Evolutionary conservation across 2,329 filamentous ascomycete species (phyloP).

Genomic region (Endocalyx cinctus): DNA sequence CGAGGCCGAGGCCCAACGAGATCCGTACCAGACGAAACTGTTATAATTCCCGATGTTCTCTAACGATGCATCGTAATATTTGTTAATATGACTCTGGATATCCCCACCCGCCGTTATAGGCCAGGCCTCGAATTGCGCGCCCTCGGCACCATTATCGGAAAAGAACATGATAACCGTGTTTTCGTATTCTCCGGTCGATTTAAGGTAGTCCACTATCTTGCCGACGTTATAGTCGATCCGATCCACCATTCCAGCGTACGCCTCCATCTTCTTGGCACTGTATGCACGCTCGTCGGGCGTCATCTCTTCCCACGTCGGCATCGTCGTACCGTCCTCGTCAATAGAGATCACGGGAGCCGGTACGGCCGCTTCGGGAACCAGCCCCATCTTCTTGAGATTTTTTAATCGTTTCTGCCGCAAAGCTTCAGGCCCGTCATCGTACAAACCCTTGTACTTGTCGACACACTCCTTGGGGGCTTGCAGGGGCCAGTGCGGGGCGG

Average conservation of each 20-base stretch:
- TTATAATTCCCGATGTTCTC: conserved; percentile 50
- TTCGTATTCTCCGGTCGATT: conserved; percentile 44
- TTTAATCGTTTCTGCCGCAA: conserved; percentile 43
- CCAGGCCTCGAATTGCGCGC: conserved; percentile 13
- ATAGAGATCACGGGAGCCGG: conserved; percentile 16
- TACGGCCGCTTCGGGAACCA: conserved; percentile 16
- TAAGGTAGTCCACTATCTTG: conserved; percentile 45
- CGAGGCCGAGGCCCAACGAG: conserved; percentile 41
- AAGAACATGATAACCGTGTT: conserved; percentile 52
- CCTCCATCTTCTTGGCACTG: conserved; percentile 33
- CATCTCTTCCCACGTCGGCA: conserved; percentile 19
- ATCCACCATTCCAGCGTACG: conserved; percentile 55
- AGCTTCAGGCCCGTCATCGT: conserved; percentile 55
- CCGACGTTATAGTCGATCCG: conserved; percentile 50
- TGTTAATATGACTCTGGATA: conserved; percentile 16
- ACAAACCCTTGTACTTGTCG: conserved; percentile 52
- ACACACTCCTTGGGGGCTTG: conserved; percentile 50
- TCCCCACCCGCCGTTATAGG: conserved; percentile 14
- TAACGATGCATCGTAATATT: conserved; percentile 21
- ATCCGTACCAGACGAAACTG: conserved; percentile 49
- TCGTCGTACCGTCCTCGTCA: conserved; percentile 9
- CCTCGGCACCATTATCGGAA: conserved; percentile 42
- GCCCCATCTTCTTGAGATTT: conserved; percentile 27
- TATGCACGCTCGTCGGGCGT: conserved; percentile 13
- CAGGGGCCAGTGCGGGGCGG: conserved; percentile 58